Conservation (phyloP, 208 protist species). For the Acanthamoeba pearcei region DNA sequence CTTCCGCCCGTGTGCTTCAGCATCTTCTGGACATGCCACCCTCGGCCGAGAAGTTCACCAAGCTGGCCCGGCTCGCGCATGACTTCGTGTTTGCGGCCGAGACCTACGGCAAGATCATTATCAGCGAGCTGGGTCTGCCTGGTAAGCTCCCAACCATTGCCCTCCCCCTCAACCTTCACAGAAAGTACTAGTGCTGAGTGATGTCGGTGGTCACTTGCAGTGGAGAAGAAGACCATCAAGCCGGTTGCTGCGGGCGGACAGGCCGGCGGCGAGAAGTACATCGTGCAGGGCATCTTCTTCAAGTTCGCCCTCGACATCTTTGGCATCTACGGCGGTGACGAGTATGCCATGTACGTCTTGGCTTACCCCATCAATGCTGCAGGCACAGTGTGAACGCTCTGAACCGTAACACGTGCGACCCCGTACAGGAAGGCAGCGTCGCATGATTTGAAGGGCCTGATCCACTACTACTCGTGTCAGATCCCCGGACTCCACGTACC, state of each 20-base stretch:
- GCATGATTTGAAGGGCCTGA: constrained; percentile 70
- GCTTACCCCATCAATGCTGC: not conserved
- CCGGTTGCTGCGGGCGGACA: constrained; percentile 14
- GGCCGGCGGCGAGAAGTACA: constrained; percentile 72
- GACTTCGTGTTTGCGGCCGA: constrained; percentile 47
- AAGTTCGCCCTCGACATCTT: constrained; percentile 74
- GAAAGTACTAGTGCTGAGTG: too few species aligned
- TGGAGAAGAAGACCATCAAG: constrained; percentile 73
- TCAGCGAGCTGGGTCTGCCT: constrained; percentile 16
- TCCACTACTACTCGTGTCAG: constrained; percentile 38
- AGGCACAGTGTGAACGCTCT: not conserved
- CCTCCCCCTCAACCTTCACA: too few species aligned
- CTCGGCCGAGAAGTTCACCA: constrained; percentile 3
- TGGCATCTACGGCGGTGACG: constrained; percentile 47
- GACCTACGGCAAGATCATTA: constrained; percentile 61
- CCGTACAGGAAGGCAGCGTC: constrained; percentile 27
- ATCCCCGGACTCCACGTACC: constrained; percentile 63
- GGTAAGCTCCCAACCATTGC: not conserved
- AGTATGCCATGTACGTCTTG: constrained; percentile 2
- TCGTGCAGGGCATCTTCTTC: constrained; percentile 75
- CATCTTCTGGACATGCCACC: too few species aligned
- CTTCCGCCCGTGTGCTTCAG: too few species aligned
- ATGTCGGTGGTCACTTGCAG: too few species aligned
- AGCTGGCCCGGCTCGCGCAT: not conserved
- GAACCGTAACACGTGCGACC: too few species aligned